Conservation (phyloP, 192 early-diverging fungal species). For the Pilobolus umbonatus region DNA sequence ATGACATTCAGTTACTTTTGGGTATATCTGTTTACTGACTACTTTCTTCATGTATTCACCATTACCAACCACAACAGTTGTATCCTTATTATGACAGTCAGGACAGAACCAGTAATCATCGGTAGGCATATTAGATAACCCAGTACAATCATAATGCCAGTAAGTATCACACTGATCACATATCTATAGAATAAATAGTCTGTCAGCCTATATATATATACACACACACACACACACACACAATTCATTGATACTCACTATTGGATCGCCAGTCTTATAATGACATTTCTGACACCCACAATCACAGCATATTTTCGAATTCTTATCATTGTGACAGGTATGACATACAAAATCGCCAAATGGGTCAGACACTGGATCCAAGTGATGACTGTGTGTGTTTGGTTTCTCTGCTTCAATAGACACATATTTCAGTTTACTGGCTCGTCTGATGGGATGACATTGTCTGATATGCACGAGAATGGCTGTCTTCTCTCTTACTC, state of each 20-base stretch:
- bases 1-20: conserved; percentile 29
- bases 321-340: conserved; percentile 7
- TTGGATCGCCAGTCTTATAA: conserved; percentile 46
- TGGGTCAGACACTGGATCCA: neutral
- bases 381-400: too few relatives aligned
- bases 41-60: too few relatives aligned
- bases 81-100: conserved; percentile 42
- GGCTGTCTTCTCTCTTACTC: too few relatives aligned
- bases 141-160: conserved; percentile 49
- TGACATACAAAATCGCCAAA: conserved; percentile 2
- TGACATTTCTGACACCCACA: conserved; percentile 54
- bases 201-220: neutral
- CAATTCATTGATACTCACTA: conserved; percentile 22
- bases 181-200: neutral
- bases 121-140: conserved; percentile 35
- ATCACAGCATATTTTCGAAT: conserved; percentile 28
- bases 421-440: too few relatives aligned
- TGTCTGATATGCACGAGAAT: too few relatives aligned
- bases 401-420: too few relatives aligned
- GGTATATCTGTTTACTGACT: conserved; percentile 31
- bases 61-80: conserved; percentile 27
- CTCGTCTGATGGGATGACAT: too few relatives aligned
- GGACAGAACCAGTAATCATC: conserved; percentile 45
- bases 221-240: neutral
- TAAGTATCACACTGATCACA: conserved; percentile 58